phyloP scores from a whole-genome alignment of 495 filamentous ascomycete genomes.

The Xylaria longipes region DNA sequence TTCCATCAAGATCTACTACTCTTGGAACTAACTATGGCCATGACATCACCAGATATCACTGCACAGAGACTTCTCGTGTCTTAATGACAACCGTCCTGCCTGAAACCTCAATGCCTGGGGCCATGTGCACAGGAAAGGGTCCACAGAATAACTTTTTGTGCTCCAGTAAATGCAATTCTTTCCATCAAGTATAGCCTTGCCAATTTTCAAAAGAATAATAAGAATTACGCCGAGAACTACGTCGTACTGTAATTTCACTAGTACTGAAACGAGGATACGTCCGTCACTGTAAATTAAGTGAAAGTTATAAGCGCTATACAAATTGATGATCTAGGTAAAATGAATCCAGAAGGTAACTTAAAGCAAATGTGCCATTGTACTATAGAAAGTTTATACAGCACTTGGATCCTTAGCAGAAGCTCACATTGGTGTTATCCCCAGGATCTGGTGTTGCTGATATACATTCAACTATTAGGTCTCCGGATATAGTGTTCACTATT shows the following conservation, averaged over 20 bases:
- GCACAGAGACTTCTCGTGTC: background rate
- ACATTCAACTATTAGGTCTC: background rate
- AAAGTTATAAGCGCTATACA: background rate
- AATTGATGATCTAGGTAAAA: background rate
- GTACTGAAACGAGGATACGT: background rate
- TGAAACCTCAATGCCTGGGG: background rate
- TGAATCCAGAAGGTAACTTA: too few species aligned
- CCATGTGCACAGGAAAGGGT: background rate
- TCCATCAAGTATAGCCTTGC: background rate
- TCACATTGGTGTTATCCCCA: background rate
- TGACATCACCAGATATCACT: slow-evolving; percentile 7
- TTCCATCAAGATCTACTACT: background rate
- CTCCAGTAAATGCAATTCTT: background rate
- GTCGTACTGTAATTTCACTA: background rate
- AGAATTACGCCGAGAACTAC: background rate
- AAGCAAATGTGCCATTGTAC: background rate
- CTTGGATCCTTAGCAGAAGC: background rate
- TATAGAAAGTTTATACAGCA: background rate
- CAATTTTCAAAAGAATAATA: background rate
- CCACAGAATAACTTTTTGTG: background rate
- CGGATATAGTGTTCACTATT: background rate
- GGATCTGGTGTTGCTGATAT: background rate
- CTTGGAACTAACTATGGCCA: background rate
- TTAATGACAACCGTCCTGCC: background rate
- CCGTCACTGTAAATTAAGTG: background rate